Evolutionary conservation across 306 rosid genomes (phyloP).

Genomic region (Lablab purpureus): DNA sequence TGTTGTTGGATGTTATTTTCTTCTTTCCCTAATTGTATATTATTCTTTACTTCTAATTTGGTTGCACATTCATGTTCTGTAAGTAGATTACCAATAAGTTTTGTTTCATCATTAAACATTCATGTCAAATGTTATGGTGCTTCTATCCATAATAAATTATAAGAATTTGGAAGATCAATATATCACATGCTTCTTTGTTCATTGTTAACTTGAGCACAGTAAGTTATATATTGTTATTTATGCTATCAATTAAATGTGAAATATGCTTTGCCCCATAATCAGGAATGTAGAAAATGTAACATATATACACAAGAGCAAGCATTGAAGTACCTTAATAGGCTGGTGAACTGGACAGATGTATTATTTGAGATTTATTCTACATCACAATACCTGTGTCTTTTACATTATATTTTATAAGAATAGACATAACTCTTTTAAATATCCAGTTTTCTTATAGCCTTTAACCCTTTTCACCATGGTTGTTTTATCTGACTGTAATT

Average conservation of each 20-base stretch:
- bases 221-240: constrained; percentile 24
- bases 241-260: constrained; percentile 28
- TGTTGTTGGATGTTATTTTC: too few species aligned
- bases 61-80: too few species aligned
- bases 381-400: neutral
- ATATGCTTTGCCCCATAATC: constrained; percentile 42
- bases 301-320: constrained; percentile 76
- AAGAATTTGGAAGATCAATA: constrained; percentile 15
- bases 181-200: constrained; percentile 9
- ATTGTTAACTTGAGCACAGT: neutral
- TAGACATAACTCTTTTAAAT: too few species aligned
- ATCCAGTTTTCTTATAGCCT: neutral
- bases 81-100: too few species aligned
- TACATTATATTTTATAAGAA: neutral
- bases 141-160: neutral
- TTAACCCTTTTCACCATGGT: neutral
- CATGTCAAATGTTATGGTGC: constrained; percentile 17
- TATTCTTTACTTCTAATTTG: too few species aligned
- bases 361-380: neutral
- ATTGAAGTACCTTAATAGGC: constrained; percentile 63
- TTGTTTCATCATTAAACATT: too few species aligned
- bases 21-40: too few species aligned
- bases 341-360: too few species aligned
- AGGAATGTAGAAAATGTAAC: constrained; percentile 78
- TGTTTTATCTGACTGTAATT: neutral